Evolutionary conservation across 345 rosid species (phyloP).

Genomic region (Eucalyptus urophylla): DNA sequence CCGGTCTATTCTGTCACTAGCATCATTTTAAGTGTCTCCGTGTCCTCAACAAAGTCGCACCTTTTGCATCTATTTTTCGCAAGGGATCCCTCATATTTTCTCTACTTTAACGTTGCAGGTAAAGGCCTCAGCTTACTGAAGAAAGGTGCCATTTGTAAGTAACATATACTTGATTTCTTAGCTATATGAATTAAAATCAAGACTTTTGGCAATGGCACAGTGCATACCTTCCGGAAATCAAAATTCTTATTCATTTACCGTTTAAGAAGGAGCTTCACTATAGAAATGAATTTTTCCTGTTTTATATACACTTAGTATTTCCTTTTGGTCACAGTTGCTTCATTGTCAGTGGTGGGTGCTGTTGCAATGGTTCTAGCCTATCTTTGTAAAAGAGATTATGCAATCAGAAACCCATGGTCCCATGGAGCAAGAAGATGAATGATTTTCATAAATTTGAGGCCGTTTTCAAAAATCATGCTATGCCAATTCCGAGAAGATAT

Average conservation of each 20-base stretch:
- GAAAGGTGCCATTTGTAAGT: not conserved
- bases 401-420: not conserved
- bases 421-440: not conserved
- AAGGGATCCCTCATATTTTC: not conserved
- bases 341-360: rapidly evolving
- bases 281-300: not conserved
- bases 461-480: not conserved
- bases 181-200: not conserved
- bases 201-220: not conserved
- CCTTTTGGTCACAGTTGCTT: not conserved
- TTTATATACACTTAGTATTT: not conserved
- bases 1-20: not conserved
- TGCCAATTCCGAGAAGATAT: not conserved
- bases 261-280: not conserved
- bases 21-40: not conserved
- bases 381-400: not conserved
- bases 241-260: not conserved
- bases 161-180: not conserved
- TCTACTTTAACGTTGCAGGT: not conserved
- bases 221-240: not conserved
- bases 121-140: rapidly evolving
- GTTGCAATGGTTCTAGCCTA: not conserved
- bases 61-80: not conserved
- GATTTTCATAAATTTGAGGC: not conserved
- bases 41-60: not conserved